These are phyloP conservation scores for Helminthosporium solani DNA, from an alignment of 2,329 filamentous ascomycete species.

Conservation along the genomic window DNA sequence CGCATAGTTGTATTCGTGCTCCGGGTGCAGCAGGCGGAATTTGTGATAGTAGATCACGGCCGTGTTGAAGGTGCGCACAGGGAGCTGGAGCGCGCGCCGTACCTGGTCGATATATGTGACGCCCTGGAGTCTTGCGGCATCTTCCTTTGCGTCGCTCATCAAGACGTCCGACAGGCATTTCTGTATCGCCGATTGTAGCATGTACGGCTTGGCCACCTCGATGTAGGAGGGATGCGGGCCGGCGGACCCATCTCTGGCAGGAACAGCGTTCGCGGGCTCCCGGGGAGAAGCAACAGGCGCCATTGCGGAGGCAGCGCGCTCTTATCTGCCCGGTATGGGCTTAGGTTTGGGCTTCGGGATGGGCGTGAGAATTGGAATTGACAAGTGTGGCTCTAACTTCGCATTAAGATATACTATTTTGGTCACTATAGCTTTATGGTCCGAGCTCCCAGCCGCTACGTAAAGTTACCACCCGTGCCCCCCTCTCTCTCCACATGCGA, in stretches of 20 bases:
- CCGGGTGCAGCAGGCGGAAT: conserved; percentile 82
- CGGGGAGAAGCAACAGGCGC: conserved; percentile 30
- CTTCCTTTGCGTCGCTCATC: conserved; percentile 75
- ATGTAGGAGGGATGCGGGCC: conserved; percentile 64
- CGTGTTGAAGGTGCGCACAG: conserved; percentile 87
- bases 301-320: conserved; percentile 18
- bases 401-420: too few relatives aligned
- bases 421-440: conserved; percentile 17
- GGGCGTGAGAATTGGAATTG: too few relatives aligned
- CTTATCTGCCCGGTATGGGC: neutral
- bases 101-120: conserved; percentile 87
- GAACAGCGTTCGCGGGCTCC: neutral
- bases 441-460: conserved; percentile 19
- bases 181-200: conserved; percentile 78
- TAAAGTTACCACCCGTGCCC: too few relatives aligned
- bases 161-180: conserved; percentile 68
- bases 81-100: conserved; percentile 74
- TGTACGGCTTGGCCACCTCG: conserved; percentile 70
- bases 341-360: too few relatives aligned
- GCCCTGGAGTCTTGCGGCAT: conserved; percentile 77
- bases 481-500: too few relatives aligned
- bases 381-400: too few relatives aligned
- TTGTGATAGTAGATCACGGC: conserved; percentile 93
- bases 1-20: conserved; percentile 77
- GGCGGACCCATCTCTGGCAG: conserved; percentile 29